Evolutionary conservation across 257 asterid species (phyloP), one percentile per base, ranked within the genome.

Genomic region (Parsonsia alboflavescens): DNA sequence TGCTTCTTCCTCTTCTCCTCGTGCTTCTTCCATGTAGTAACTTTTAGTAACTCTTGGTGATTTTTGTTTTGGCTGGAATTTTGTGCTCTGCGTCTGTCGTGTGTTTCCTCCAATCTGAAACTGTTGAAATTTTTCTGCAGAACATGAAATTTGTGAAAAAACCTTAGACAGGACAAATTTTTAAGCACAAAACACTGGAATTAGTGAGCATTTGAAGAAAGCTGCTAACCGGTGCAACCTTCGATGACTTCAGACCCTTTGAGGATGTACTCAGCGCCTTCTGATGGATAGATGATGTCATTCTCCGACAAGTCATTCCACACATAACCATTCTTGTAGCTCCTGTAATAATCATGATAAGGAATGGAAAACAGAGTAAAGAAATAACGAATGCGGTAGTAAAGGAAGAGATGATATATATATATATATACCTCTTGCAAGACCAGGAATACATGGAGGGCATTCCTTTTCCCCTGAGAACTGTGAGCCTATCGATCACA

Each of bases 361-460:
- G 30, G 26, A 17, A 9, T 2, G 26, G 26, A 3, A 42, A 15
- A 1, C 11, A 3, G 22, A 0, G 22, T 10, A 39, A 50, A 30
- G 45, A 12, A 63, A 46, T 17, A 3, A 45, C 9, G 3, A n/a
- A n/a, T n/a, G 12, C 12, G 56, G 24, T 2, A 28, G 21, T 21
- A 61, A 28, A 2, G 36, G 15, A 24, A 57, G 12, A 1, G 6
- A 17, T 53, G 12, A 16, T 50, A 50, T 16, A 9, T 11, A 7
- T 24, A 21, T 3, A 17, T 16, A 15, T 49, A 26, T 68, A 88
- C 98, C 97, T 88, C 81, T 93, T 93, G 91, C 97, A 88, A 71
- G 98, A 91, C 98, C 98, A 91, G 5, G 98, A 93, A 78, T 93
- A 93, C 85, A 91, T 88, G 19, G 95, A 86, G 62, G 96, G 96